Percentiles rank a stretch among this genome's conserved stretches.
phyloP scores from a whole-genome alignment of 2,329 filamentous ascomycete genomes.

The Talaromyces rugulosus region DNA sequence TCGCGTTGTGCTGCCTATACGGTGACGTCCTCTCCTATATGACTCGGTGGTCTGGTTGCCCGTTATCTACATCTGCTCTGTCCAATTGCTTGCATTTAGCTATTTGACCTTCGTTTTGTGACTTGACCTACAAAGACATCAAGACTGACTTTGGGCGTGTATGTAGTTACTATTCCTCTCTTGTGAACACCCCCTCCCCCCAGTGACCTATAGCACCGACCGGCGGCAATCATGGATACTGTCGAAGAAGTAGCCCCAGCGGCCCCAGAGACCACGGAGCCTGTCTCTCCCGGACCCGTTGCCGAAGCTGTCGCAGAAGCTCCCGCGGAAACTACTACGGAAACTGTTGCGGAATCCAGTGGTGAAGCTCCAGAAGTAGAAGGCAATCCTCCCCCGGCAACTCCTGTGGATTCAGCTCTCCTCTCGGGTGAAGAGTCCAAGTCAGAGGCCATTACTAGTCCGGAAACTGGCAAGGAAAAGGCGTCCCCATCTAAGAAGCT shows the following conservation, averaged over 20 bases:
- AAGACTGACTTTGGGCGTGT: not conserved
- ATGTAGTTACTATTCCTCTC: not conserved
- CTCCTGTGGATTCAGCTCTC: slow-evolving; percentile 29
- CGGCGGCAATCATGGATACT: slow-evolving; percentile 20
- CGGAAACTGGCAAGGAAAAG: slow-evolving; percentile 31
- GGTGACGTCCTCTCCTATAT: not conserved
- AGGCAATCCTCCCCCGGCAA: slow-evolving; percentile 30
- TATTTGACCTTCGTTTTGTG: not conserved
- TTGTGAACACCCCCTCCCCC: not conserved
- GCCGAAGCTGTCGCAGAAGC: not conserved
- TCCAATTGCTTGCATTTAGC: not conserved
- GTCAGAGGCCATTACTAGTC: slow-evolving; percentile 26
- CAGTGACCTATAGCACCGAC: not conserved
- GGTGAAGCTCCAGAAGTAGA: slow-evolving; percentile 23
- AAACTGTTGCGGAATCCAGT: slow-evolving; percentile 6
- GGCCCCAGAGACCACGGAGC: slow-evolving; percentile 26
- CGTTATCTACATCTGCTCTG: not conserved
- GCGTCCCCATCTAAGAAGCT: slow-evolving; percentile 31
- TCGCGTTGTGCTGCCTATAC: not conserved
- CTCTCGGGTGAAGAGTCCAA: slow-evolving; percentile 31
- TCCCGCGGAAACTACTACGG: not conserved
- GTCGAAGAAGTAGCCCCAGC: slow-evolving; percentile 16
- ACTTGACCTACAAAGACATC: not conserved
- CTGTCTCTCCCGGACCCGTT: slow-evolving; percentile 5
- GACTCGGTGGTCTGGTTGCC: not conserved